phyloP scores from a whole-genome alignment of 371 early-diverging fungal genomes.

The Zychaea mexicana region DNA sequence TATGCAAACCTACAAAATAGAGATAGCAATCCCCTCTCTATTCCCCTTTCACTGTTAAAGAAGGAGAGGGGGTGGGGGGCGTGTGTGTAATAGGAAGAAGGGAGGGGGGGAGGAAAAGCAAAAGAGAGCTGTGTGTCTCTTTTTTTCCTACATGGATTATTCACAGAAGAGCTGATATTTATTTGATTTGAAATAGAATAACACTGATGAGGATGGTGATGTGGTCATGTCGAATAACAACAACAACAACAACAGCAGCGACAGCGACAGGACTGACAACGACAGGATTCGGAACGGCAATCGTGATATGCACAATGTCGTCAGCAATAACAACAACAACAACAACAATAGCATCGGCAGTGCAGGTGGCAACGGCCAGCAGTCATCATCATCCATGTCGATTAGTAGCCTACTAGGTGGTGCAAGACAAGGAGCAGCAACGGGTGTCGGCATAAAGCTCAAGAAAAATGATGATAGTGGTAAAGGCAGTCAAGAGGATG shows the following conservation, averaged over 20 bases:
- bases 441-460: not conserved
- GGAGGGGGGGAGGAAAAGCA: no score
- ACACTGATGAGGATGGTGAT: constrained; percentile 7
- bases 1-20: not conserved
- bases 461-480: not conserved
- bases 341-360: not conserved
- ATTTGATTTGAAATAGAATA: not conserved
- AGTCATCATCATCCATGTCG: constrained; percentile 21
- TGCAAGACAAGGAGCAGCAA: not conserved
- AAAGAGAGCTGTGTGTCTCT: no score
- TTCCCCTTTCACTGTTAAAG: not conserved
- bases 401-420: constrained; percentile 23
- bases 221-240: constrained; percentile 8
- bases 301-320: not conserved
- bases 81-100: no score
- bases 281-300: not conserved
- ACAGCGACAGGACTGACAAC: not conserved
- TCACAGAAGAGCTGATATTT: no score
- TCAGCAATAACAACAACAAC: not conserved
- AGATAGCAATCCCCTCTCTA: no score
- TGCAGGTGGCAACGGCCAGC: not conserved
- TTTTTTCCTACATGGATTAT: no score
- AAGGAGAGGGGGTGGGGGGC: no score
- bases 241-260: not conserved
- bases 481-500: not conserved